phyloP scores from a whole-genome alignment of 108 stramenopile species.

The Cyclostephanos tholiformis region DNA sequence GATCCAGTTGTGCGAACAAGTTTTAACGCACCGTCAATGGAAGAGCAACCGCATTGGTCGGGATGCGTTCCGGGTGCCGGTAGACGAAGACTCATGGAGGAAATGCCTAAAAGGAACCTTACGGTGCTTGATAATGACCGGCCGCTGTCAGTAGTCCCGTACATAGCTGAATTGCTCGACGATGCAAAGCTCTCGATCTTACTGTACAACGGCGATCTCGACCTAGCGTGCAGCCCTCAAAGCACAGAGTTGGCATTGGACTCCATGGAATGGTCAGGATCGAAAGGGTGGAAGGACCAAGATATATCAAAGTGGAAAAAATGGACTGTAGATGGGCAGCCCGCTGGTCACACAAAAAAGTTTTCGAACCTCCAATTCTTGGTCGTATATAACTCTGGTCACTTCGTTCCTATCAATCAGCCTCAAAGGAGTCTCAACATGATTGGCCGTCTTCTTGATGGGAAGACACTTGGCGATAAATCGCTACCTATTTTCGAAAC shows the following conservation, averaged over 20 bases:
- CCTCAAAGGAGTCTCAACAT: constrained; percentile 57
- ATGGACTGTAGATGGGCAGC: constrained; percentile 54
- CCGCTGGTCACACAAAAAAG: constrained; percentile 62
- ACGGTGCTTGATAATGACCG: constrained; percentile 58
- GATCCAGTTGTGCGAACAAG: constrained; percentile 57
- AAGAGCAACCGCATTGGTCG: constrained; percentile 41
- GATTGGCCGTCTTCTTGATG: constrained; percentile 55
- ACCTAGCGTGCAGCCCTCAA: constrained; percentile 59
- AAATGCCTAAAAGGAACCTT: constrained; percentile 27
- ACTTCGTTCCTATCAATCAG: constrained; percentile 72
- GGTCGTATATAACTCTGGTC: constrained; percentile 67
- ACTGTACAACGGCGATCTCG: constrained; percentile 76
- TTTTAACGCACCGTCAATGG: constrained; percentile 53
- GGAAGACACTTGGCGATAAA: constrained; percentile 48
- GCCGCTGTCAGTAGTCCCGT: constrained; percentile 63
- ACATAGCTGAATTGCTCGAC: constrained; percentile 75
- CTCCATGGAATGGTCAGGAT: constrained; percentile 69
- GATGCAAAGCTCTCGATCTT: constrained; percentile 66
- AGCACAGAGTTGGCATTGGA: constrained; percentile 65
- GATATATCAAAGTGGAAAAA: constrained; percentile 45
- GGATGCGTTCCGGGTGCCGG: constrained; percentile 72
- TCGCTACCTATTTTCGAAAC: not conserved
- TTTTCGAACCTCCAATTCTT: constrained; percentile 59
- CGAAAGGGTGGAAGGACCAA: constrained; percentile 51
- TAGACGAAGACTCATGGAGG: constrained; percentile 41